A percentile compares a stretch with the other conserved stretches of the same genome.
These are phyloP conservation scores for Verbena officinalis DNA, from an alignment of 257 asterid species.

Conservation along the genomic window DNA sequence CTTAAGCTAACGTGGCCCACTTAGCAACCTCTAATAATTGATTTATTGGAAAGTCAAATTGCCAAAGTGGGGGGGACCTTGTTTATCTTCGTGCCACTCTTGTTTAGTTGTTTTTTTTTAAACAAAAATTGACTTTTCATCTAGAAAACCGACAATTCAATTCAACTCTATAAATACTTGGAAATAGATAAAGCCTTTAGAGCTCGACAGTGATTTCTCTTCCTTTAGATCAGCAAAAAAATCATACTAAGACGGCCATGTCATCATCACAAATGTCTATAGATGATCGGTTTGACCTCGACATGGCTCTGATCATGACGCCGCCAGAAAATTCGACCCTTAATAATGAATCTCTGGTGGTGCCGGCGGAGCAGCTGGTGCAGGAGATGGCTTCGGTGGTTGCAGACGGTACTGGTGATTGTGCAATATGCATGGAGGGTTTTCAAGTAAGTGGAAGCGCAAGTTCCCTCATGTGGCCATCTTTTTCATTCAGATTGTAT, in stretches of 20 bases:
- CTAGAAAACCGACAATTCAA: too few relatives aligned
- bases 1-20: too few relatives aligned
- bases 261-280: conserved; percentile 6
- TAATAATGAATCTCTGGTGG: background rate
- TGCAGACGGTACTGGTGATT: background rate
- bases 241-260: too few relatives aligned
- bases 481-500: background rate
- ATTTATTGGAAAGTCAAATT: too few relatives aligned
- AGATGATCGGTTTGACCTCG: conserved; percentile 18
- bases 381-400: conserved; percentile 1
- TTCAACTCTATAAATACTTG: background rate
- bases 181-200: background rate
- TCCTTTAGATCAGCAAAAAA: too few relatives aligned
- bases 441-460: background rate
- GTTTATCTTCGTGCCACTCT: too few relatives aligned
- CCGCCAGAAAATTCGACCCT: background rate
- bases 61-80: too few relatives aligned
- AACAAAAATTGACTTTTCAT: too few relatives aligned
- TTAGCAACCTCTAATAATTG: too few relatives aligned
- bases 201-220: background rate
- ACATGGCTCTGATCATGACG: too few relatives aligned
- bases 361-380: conserved; percentile 6
- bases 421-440: conserved; percentile 23
- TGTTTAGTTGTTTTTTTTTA: too few relatives aligned
- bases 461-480: background rate